Percentiles rank a stretch among this genome's conserved stretches.
Evolutionary conservation across 208 protist species (phyloP).

Genomic region (Trichomonas vaginalis): DNA sequence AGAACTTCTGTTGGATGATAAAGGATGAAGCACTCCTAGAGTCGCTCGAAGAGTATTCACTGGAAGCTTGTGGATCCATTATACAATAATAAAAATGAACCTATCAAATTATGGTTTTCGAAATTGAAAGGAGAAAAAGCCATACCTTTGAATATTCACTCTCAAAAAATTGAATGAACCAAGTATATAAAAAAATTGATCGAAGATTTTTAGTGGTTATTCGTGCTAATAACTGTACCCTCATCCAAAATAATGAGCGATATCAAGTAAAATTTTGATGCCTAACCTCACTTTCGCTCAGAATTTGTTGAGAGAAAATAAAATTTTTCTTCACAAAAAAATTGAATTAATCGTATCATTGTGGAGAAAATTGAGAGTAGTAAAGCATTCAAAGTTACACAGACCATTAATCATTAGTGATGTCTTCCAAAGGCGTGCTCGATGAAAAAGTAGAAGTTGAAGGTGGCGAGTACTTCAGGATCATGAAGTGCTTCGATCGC

Average conservation of each 20-base stretch:
- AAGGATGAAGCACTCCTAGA: neutral
- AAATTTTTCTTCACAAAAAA: too few relatives aligned
- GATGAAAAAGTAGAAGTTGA: neutral
- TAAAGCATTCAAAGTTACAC: too few relatives aligned
- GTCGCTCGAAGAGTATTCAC: neutral
- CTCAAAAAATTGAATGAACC: too few relatives aligned
- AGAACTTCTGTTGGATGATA: neutral
- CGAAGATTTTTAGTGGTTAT: too few relatives aligned
- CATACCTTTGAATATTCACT: too few relatives aligned
- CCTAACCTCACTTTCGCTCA: too few relatives aligned
- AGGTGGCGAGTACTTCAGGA: neutral
- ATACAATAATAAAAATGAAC: neutral
- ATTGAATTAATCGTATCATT: neutral
- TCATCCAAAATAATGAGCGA: neutral
- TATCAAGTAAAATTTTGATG: neutral
- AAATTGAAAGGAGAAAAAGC: neutral
- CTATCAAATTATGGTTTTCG: neutral
- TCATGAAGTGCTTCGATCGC: neutral
- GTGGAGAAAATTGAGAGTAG: neutral
- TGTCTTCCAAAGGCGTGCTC: neutral
- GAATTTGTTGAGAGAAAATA: too few relatives aligned
- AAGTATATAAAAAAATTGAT: too few relatives aligned
- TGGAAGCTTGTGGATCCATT: neutral
- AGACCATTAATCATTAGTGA: neutral
- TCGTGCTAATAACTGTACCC: too few relatives aligned